A percentile compares a stretch with the other conserved stretches of the same genome.
Evolutionary conservation across 768 basidiomycete genomes (phyloP).

Genomic region (Hericium erinaceus): DNA sequence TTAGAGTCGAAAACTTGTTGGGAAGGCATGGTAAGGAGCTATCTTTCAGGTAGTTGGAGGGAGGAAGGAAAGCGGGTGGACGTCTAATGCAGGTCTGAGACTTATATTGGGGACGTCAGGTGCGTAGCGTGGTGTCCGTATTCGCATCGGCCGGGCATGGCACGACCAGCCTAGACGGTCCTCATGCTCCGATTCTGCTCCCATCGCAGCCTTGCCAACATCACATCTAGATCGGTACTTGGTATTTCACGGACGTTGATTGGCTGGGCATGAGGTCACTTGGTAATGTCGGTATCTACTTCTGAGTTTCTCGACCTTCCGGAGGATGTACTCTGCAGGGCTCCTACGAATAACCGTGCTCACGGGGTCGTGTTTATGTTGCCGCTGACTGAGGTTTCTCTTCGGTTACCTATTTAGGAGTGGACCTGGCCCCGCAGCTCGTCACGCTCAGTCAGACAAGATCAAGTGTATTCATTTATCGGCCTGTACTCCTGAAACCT

Average conservation of each 20-base stretch:
- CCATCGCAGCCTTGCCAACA: not conserved
- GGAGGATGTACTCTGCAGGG: not conserved
- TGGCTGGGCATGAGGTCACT: not conserved
- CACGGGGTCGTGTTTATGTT: not conserved
- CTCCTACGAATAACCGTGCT: not conserved
- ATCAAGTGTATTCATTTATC: not conserved
- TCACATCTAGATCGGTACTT: not conserved
- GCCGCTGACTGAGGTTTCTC: not conserved
- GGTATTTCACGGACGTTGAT: not conserved
- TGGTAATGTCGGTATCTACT: not conserved
- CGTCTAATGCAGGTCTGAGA: not conserved
- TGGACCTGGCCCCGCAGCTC: not conserved
- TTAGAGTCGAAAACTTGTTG: constrained; percentile 42
- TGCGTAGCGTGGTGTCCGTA: not conserved
- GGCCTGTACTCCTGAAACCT: not conserved
- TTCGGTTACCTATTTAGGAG: not conserved
- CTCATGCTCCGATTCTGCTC: not conserved
- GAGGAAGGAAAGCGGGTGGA: not conserved
- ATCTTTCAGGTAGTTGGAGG: not conserved
- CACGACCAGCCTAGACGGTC: not conserved
- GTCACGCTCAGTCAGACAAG: not conserved
- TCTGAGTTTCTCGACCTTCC: not conserved
- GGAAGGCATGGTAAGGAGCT: constrained; percentile 44
- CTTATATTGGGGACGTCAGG: not conserved
- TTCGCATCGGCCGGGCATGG: not conserved